Evolutionary conservation across 2,329 filamentous ascomycete species (phyloP), one percentile per base, ranked within the genome.

Genomic region (Ceratocystis alfenasii): DNA sequence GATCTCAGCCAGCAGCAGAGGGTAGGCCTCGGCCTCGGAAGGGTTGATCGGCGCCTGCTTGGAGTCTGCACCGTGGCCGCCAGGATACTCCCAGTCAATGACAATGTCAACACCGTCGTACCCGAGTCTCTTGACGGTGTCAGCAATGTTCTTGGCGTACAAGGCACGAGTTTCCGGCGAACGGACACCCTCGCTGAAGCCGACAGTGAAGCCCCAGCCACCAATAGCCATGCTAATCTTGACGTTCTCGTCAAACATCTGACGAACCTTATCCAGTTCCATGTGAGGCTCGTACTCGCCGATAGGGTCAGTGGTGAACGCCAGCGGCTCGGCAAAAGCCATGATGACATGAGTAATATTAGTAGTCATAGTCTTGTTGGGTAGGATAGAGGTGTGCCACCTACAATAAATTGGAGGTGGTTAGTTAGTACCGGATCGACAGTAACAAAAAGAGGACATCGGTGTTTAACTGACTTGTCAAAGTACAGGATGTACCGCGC

Each of bases 191-290:
- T 72, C 73, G 0, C 80, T 79, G 71, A 88, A 90, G 0, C 86
- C 87, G 6, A 74, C 73, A 0, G 81, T 84, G 68, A 89, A 85
- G 0, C 86, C 87, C 87, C 88, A 91, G 63, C 87, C 88, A 12
- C 88, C 88, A 69, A 91, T 83, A 22, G 88, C 87, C 50, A 90
- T 79, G 76, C 87, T 80, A 25, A 90, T 74, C 70, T 87, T 85
- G 20, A 85, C 84, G 30, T 77, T 77, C 0, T 74, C 67, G 7
- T 74, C 74, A 67, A 86, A 83, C 65, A 77, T 75, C 25, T 71
- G 71, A 12, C 50, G 60, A n/a, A 66, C 22, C 17, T 55, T 36
- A 1, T 20, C 70, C 1, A 85, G 76, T 0, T 76, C 77, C 3
- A 78, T 81, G 70, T 85, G 85, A 6, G 86, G 72, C 0, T 80